Conservation (phyloP, 768 basidiomycete species). For the Udeniomyces megalosporus region DNA sequence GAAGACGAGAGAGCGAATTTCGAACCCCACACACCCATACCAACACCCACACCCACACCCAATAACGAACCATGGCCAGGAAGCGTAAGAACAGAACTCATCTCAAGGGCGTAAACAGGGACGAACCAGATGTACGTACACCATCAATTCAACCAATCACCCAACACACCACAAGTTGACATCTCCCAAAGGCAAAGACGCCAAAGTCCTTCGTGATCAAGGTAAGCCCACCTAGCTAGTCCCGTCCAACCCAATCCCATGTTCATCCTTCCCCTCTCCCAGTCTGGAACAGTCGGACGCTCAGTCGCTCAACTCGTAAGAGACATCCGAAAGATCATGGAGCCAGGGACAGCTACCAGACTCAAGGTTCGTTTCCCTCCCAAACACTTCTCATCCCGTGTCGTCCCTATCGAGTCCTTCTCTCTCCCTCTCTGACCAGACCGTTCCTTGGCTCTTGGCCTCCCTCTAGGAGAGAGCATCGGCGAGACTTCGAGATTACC, state of each 20-base stretch:
- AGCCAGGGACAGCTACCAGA: slow-evolving; percentile 88
- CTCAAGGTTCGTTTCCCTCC: slow-evolving; percentile 45
- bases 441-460: too few species aligned
- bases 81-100: slow-evolving; percentile 14
- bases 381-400: slow-evolving; percentile 7
- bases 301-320: slow-evolving; percentile 77
- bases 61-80: background rate
- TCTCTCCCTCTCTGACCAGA: too few species aligned
- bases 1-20: too few species aligned
- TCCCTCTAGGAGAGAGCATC: slow-evolving; percentile 59
- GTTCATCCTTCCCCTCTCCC: background rate
- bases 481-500: slow-evolving; percentile 53
- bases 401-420: too few species aligned
- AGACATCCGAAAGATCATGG: slow-evolving; percentile 90
- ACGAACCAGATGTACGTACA: slow-evolving; percentile 1
- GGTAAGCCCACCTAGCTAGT: too few species aligned
- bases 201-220: slow-evolving; percentile 96
- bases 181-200: slow-evolving; percentile 22
- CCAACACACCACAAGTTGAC: too few species aligned
- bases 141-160: too few species aligned
- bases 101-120: slow-evolving; percentile 2
- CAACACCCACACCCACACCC: background rate
- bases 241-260: background rate
- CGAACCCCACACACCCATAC: background rate
- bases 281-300: slow-evolving; percentile 75